A percentile compares a stretch with the other conserved stretches of the same genome.
phyloP scores from a whole-genome alignment of 2,329 filamentous ascomycete genomes.

The Rhinocladiella mackenziei region DNA sequence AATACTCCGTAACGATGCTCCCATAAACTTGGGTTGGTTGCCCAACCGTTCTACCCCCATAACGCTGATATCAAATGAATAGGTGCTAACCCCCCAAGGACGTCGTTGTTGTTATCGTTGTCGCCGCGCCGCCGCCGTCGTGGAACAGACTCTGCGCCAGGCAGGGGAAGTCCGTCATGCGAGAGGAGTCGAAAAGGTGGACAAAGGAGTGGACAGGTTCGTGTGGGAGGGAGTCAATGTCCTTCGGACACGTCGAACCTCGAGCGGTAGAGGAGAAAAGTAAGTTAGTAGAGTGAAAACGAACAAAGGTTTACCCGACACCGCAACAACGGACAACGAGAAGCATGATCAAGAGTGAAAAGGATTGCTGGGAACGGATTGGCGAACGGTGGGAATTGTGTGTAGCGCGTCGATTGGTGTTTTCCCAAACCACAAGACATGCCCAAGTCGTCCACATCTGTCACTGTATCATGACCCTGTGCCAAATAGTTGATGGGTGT shows the following conservation, averaged over 20 bases:
- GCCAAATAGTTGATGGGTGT: no score
- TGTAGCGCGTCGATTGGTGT: constrained; percentile 10
- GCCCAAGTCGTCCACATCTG: no score
- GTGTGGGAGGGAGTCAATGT: constrained; percentile 2
- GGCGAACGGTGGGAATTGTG: constrained; percentile 2
- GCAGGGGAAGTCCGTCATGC: constrained; percentile 15
- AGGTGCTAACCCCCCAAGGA: not conserved
- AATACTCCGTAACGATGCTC: constrained; percentile 33
- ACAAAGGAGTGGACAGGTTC: constrained; percentile 25
- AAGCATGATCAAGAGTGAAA: constrained; percentile 7
- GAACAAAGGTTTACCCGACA: constrained; percentile 16
- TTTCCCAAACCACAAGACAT: no score
- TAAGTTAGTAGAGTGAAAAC: constrained; percentile 6
- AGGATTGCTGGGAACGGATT: not conserved
- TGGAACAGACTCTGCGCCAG: constrained; percentile 15
- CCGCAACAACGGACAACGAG: constrained; percentile 5
- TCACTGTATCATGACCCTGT: no score
- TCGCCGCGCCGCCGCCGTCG: not conserved
- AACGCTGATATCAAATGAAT: constrained; percentile 1
- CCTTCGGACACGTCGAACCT: constrained; percentile 15
- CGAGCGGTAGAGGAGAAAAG: constrained; percentile 10
- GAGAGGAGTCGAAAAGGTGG: constrained; percentile 1
- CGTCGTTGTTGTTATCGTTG: not conserved
- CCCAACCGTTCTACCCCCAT: constrained; percentile 21
- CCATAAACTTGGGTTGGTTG: constrained; percentile 32